Conservation (phyloP, 1,139 yeast genomes). For the Candida sanyaensis region DNA sequence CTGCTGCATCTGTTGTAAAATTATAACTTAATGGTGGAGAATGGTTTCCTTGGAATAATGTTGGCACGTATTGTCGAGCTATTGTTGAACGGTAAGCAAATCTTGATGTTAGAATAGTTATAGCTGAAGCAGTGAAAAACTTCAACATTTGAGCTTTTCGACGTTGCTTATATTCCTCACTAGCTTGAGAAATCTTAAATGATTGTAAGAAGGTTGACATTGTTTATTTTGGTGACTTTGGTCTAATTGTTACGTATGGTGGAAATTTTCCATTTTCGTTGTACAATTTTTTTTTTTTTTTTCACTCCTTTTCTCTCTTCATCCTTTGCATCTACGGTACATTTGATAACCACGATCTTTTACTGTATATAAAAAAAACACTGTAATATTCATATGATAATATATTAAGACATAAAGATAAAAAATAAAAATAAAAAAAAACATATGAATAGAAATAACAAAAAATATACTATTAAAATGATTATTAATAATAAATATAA, state of each 20-base stretch:
- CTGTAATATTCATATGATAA: background rate
- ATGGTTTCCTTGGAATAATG: constrained; percentile 82
- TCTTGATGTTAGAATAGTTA: constrained; percentile 72
- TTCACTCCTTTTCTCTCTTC: background rate
- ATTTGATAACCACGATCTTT: no score
- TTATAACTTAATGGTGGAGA: constrained; percentile 76
- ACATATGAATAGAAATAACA: background rate
- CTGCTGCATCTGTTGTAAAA: constrained; percentile 80
- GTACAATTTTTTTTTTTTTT: background rate
- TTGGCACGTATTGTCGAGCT: constrained; percentile 74
- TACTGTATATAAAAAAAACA: no score
- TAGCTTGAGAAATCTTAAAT: constrained; percentile 40
- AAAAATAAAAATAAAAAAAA: background rate
- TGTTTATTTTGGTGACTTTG: no score
- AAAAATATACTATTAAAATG: background rate
- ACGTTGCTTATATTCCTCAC: constrained; percentile 50
- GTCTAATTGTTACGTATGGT: no score
- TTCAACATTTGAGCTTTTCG: constrained; percentile 71
- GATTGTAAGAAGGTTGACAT: constrained; percentile 1
- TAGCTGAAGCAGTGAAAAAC: constrained; percentile 71
- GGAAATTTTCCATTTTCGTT: background rate
- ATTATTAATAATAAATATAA: background rate
- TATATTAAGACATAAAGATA: constrained; percentile 1
- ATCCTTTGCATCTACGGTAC: no score
- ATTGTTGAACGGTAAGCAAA: constrained; percentile 75